A percentile compares a stretch with the other conserved stretches of the same genome.
phyloP scores from a whole-genome alignment of 2,329 filamentous ascomycete genomes.

The Penicillium sp. region DNA sequence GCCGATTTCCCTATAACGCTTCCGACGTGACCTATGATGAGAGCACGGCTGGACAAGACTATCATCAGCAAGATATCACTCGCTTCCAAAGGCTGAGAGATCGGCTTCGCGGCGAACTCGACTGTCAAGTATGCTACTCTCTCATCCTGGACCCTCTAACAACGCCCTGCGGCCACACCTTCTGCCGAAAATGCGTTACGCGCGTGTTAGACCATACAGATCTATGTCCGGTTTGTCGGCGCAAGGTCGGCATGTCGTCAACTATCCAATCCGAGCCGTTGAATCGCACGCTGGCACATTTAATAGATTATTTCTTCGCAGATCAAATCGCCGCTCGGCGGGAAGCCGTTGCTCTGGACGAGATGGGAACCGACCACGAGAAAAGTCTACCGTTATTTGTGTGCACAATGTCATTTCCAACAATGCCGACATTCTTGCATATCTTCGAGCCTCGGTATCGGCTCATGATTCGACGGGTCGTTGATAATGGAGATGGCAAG shows the following conservation, averaged over 20 bases:
- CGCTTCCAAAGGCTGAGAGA: conserved; percentile 63
- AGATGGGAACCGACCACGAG: conserved; percentile 57
- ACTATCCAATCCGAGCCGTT: conserved; percentile 55
- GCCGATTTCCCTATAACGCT: conserved; percentile 59
- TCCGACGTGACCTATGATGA: conserved; percentile 59
- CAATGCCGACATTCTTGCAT: conserved; percentile 83
- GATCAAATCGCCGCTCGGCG: conserved; percentile 65
- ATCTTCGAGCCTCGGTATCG: conserved; percentile 93
- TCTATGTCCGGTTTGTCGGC: conserved; percentile 80
- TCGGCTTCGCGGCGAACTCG: conserved; percentile 69
- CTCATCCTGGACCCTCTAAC: conserved; percentile 82
- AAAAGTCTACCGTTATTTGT: conserved; percentile 75
- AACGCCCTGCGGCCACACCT: conserved; percentile 85
- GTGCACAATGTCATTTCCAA: conserved; percentile 79
- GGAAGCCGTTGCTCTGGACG: conserved; percentile 61
- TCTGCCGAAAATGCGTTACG: conserved; percentile 79
- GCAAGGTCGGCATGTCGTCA: conserved; percentile 60
- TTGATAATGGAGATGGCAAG: conserved; percentile 69
- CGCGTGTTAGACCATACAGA: conserved; percentile 76
- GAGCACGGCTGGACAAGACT: conserved; percentile 10
- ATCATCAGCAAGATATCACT: conserved; percentile 13
- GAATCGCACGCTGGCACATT: conserved; percentile 66
- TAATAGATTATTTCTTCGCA: conserved; percentile 72
- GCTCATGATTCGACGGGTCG: conserved; percentile 80
- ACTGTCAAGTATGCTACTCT: conserved; percentile 87